Conservation (phyloP, 352 stramenopile species). For the Aphanomyces cochlioides region DNA sequence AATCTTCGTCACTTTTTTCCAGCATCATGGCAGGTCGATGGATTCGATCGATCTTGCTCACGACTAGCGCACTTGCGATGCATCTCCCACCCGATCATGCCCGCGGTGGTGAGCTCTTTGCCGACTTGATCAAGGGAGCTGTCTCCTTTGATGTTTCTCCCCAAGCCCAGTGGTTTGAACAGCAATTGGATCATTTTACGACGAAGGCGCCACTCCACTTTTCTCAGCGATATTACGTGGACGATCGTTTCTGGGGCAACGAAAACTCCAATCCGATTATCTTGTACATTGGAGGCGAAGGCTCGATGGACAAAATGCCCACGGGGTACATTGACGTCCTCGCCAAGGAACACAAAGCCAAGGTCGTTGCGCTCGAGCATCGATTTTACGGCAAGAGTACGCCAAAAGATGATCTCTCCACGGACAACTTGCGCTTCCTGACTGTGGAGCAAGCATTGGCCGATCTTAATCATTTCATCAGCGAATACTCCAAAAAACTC, state of each 20-base stretch:
- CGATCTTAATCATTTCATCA: constrained; percentile 80
- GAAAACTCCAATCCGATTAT: constrained; percentile 60
- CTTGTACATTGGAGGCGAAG: constrained; percentile 83
- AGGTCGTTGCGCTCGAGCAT: constrained; percentile 83
- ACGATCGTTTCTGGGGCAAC: constrained; percentile 53
- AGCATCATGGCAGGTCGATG: too few relatives aligned
- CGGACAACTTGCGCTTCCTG: constrained; percentile 65
- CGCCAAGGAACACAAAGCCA: constrained; percentile 68
- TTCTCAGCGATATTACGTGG: constrained; percentile 74
- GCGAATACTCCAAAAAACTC: constrained; percentile 53
- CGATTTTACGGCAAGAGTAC: constrained; percentile 85
- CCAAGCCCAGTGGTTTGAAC: constrained; percentile 59
- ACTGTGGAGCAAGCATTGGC: constrained; percentile 82
- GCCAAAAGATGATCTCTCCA: constrained; percentile 70
- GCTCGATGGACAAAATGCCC: constrained; percentile 52
- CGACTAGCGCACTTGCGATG: neutral
- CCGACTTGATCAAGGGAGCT: constrained; percentile 12
- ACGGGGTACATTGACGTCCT: constrained; percentile 67
- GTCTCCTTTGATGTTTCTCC: constrained; percentile 20
- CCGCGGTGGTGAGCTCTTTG: constrained; percentile 20
- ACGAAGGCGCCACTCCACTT: constrained; percentile 40
- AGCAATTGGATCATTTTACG: constrained; percentile 64
- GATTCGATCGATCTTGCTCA: neutral
- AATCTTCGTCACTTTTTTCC: too few relatives aligned
- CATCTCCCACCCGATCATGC: constrained; percentile 26